Conservation (phyloP, 768 basidiomycete genomes). For the Russula virescens region DNA sequence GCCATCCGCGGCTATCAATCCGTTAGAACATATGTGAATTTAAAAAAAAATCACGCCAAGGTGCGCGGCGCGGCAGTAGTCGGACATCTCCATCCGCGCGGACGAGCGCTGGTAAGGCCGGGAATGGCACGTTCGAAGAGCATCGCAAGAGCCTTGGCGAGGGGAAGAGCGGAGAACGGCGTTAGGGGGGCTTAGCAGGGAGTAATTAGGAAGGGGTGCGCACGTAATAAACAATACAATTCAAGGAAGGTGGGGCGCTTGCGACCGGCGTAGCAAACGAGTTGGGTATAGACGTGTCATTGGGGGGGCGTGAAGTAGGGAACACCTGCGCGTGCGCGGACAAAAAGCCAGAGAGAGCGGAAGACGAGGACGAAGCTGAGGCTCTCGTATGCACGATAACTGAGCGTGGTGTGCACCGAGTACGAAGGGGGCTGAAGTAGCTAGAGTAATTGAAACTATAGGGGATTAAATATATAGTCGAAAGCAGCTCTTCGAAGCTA, state of each 20-base stretch:
- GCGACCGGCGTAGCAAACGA: conserved; percentile 16
- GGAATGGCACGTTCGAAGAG: background rate
- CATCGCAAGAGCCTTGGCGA: background rate
- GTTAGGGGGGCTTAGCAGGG: background rate
- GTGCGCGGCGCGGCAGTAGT: background rate
- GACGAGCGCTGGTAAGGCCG: background rate
- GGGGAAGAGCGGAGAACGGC: background rate
- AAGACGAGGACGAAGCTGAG: background rate
- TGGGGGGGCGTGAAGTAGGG: conserved; percentile 3
- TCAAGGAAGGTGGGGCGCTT: conserved; percentile 21
- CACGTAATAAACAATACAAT: conserved; percentile 21
- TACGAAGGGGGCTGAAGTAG: conserved; percentile 2
- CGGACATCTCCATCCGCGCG: background rate
- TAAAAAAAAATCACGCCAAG: background rate
- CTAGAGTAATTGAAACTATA: conserved; percentile 14
- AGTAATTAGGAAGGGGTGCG: background rate
- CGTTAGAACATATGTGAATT: background rate
- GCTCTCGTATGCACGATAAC: background rate
- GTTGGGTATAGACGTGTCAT: conserved; percentile 22
- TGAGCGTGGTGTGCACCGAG: background rate
- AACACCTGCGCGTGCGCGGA: background rate
- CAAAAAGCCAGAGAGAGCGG: background rate
- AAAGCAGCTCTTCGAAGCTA: conserved; percentile 12
- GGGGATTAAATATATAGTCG: conserved; percentile 7
- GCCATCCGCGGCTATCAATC: conserved; percentile 2